These are phyloP conservation scores for Bipolaris sorokiniana DNA, from an alignment of 2,329 filamentous ascomycete species.

Conservation along the genomic window DNA sequence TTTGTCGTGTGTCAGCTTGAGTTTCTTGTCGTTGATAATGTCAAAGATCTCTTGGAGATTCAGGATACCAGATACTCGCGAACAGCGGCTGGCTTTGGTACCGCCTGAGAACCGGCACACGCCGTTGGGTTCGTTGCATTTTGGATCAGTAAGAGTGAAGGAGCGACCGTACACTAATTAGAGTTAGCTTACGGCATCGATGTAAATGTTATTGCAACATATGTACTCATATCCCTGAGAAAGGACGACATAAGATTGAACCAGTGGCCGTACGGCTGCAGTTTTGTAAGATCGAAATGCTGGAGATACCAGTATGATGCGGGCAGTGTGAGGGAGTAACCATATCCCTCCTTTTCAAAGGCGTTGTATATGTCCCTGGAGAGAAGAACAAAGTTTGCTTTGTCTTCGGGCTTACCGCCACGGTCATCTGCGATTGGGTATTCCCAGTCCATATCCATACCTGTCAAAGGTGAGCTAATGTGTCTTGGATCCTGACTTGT, in stretches of 20 bases:
- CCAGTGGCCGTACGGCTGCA: slow-evolving; percentile 42
- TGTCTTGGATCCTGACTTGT: background rate
- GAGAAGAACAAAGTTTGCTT: slow-evolving; percentile 1
- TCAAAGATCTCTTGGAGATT: slow-evolving; percentile 6
- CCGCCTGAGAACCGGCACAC: slow-evolving; percentile 11
- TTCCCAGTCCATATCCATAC: slow-evolving; percentile 56
- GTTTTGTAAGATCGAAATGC: slow-evolving; percentile 29
- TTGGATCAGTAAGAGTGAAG: slow-evolving; percentile 29
- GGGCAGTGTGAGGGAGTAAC: slow-evolving; percentile 24
- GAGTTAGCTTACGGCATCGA: slow-evolving; percentile 8
- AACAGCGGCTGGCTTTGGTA: slow-evolving; percentile 1
- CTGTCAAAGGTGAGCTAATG: slow-evolving; percentile 15
- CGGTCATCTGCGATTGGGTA: slow-evolving; percentile 16
- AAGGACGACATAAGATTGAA: slow-evolving; percentile 56
- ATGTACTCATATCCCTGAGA: slow-evolving; percentile 33
- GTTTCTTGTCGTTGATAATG: background rate
- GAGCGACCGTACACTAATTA: slow-evolving; percentile 52
- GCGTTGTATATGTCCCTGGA: slow-evolving; percentile 8
- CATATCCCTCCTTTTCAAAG: slow-evolving; percentile 16
- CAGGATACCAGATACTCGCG: slow-evolving; percentile 1
- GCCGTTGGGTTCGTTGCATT: slow-evolving; percentile 11
- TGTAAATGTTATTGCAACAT: background rate
- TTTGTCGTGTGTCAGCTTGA: slow-evolving; percentile 2
- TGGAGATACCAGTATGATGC: slow-evolving; percentile 32
- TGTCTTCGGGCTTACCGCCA: slow-evolving; percentile 2